Percentiles rank a stretch among this genome's conserved stretches.
These are phyloP conservation scores for Synchytrium microbalum DNA, from an alignment of 371 early-diverging fungal genomes.

Conservation along the genomic window DNA sequence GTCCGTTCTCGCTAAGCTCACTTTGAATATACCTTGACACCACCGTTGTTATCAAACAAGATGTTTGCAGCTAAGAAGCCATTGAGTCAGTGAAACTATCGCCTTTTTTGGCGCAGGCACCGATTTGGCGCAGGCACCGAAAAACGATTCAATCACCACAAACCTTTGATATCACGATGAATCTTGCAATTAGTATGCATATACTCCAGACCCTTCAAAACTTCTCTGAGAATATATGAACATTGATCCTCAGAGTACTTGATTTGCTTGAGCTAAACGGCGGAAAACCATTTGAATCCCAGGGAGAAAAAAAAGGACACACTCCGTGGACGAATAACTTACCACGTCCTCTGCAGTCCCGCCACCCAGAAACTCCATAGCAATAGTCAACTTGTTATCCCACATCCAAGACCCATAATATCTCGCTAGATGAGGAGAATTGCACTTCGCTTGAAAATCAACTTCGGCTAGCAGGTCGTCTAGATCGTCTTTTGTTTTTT, in stretches of 20 bases:
- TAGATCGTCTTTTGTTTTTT: conserved; percentile 25
- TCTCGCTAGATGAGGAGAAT: conserved; percentile 21
- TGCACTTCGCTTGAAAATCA: conserved; percentile 26
- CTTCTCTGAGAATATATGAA: conserved; percentile 21
- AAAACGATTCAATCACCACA: conserved; percentile 15
- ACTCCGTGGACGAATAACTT: conserved; percentile 2
- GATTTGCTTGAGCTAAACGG: conserved; percentile 17
- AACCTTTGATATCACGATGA: conserved; percentile 44
- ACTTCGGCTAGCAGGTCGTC: conserved; percentile 32
- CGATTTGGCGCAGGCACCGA: conserved; percentile 1
- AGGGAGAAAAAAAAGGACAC: conserved; percentile 1
- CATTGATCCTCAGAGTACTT: conserved; percentile 22
- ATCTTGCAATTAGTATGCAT: conserved; percentile 26
- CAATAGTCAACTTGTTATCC: conserved; percentile 23
- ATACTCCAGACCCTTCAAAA: conserved; percentile 27
- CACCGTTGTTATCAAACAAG: conserved; percentile 18
- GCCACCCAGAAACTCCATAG: conserved; percentile 27
- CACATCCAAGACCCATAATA: conserved; percentile 27
- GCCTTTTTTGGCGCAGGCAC: background rate
- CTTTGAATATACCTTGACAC: conserved; percentile 17
- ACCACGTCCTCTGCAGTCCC: conserved; percentile 24
- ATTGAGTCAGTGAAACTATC: conserved; percentile 8
- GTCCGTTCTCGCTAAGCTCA: background rate
- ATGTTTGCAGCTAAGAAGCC: conserved; percentile 20
- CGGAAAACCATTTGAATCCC: background rate